Base-by-base conservation (phyloP, 768 basidiomycete genomes). In the Kwoniella sp. region DNA sequence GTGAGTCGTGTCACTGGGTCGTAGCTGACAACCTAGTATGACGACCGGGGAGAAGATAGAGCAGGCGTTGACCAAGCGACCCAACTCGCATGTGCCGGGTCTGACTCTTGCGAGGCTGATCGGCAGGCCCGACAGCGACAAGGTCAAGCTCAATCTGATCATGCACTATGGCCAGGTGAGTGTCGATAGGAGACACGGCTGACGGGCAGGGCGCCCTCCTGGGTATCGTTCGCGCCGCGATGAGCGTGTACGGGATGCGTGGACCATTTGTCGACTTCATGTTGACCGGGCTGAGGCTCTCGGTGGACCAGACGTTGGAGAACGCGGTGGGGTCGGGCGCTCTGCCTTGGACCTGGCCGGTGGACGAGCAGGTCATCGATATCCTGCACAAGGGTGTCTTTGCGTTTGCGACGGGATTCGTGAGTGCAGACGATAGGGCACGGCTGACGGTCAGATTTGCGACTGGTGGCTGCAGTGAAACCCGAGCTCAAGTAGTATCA, bases 261-360 rank as follows among this genome's bases (percentile, higher is more conserved):
- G 57, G 57, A 2, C 48, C 50, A 22, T 53, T 53, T 25, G 48
- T 47, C 23, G 38, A 59, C 32, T 50, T 54, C 42, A 41, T 54
- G 25, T 46, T 59, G 37, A 59, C 52, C 12, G 51, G 40, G 34
- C 32, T 59, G 19, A 29, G 57, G 33, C 28, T 59, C 27, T 32
- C 29, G 20, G 38, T 49, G 26, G 57, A 59, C 50, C 57, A 59
- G 48, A 46, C 52, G 27, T 50, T 59, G 46, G 57, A 59, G 39
- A 59, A 59, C 28, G 37, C n/a, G n/a, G 41, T 51, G 2, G 42
- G 42, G n/a, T 46, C 53, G 9, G 52, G 57, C 9, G 57, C 57
- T 9, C 44, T 53, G 20, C 57, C 57, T 38, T 59, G 57, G 56
- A 58, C 56, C 14, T 58, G 56, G 56, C 56, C 56, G 17, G 39